Evolutionary conservation across 108 stramenopile genomes (phyloP), one percentile per base, ranked within the genome.

Genomic region (Schizochytrium sp.): DNA sequence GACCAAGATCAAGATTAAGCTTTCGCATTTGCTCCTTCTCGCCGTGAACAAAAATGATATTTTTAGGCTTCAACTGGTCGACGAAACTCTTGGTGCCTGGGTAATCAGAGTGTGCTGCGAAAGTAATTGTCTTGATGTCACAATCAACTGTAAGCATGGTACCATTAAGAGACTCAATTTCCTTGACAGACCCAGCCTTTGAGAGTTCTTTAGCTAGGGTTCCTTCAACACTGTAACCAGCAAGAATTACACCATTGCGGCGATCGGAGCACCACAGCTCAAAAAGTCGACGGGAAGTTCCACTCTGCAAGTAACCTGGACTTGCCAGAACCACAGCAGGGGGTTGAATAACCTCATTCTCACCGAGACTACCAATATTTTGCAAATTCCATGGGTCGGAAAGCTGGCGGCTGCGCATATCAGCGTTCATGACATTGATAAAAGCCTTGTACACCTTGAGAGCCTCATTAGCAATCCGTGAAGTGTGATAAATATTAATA

Each of bases 81-180:
- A 72, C 72, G 88, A 69, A 91, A 72, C n/a, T 60, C 46, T 95
- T 95, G 55, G 92, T 90, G 8, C 95, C 97, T 5, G 96, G 94
- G 92, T 96, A 98, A 93, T 99, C 99, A 3, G 99, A 98, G 89
- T 99, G 99, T 0, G 99, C 99, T 2, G 96, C 95, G 91, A 99
- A 99, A 61, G 95, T 95, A 19, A 99, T 96, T 87, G 96, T 97
- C 57, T 98, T 98, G 53, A 99, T 97, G 61, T 95, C 87, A 90
- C 97, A 97, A 92, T 57, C 58, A 28, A 88, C 90, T 8, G 97
- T 96, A 90, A 98, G 97, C 57, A 95, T 90, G 28, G 97, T 89
- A 42, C 98, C 98, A 88, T 98, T 97, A 92, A 98, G 89, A 3
- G 97, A 96, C 5, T 95, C 93, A 47, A 99, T 97, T 92, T 98